Percentiles rank a stretch among this genome's conserved stretches.
Evolutionary conservation across 805 yeast genomes (phyloP).

Genomic region (Saturnispora saitoi): DNA sequence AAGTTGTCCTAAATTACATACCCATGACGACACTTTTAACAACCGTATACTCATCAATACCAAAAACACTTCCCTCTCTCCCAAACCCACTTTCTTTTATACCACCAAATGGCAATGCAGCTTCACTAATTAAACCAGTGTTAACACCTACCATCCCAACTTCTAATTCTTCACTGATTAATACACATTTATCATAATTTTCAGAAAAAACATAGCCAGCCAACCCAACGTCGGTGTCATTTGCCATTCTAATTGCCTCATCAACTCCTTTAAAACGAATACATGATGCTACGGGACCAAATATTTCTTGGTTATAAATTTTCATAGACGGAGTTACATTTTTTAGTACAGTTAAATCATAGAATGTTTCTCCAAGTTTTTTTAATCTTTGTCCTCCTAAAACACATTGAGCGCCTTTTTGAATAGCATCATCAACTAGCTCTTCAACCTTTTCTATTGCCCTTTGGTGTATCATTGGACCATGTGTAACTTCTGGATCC

Average conservation of each 20-base stretch:
- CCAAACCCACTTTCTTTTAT: slow-evolving; percentile 73
- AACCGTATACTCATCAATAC: slow-evolving; percentile 60
- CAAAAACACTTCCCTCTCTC: slow-evolving; percentile 67
- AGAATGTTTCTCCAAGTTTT: slow-evolving; percentile 58
- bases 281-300: slow-evolving; percentile 72
- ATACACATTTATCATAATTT: slow-evolving; percentile 45
- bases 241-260: slow-evolving; percentile 55
- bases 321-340: slow-evolving; percentile 49
- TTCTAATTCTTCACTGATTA: slow-evolving; percentile 59
- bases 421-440: slow-evolving; percentile 55
- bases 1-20: slow-evolving; percentile 16
- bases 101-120: slow-evolving; percentile 72
- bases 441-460: slow-evolving; percentile 49
- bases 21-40: slow-evolving; percentile 50
- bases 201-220: slow-evolving; percentile 68
- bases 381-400: slow-evolving; percentile 50
- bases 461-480: slow-evolving; percentile 57
- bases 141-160: slow-evolving; percentile 80
- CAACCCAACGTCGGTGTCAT: slow-evolving; percentile 61
- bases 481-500: slow-evolving; percentile 51
- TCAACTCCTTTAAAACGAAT: slow-evolving; percentile 56
- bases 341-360: slow-evolving; percentile 54
- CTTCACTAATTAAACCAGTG: slow-evolving; percentile 62
- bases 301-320: slow-evolving; percentile 57
- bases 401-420: slow-evolving; percentile 51